Conservation (phyloP, 1,284 basidiomycete species). For the Ceratobasidium papillatum region DNA sequence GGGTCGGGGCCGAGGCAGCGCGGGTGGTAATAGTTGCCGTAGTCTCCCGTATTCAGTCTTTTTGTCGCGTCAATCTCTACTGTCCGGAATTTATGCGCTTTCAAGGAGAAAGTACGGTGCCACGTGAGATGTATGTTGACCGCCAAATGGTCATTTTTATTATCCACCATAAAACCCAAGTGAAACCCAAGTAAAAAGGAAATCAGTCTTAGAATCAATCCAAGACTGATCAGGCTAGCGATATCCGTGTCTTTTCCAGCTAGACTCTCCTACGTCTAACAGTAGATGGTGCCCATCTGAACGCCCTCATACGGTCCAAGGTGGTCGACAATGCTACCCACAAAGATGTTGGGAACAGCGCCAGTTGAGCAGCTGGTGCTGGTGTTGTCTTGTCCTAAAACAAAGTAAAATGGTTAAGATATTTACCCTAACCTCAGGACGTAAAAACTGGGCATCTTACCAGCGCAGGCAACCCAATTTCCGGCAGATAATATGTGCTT, state of each 20-base stretch:
- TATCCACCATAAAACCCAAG: conserved; percentile 22
- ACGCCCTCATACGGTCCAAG: conserved; percentile 40
- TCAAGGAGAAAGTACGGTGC: neutral
- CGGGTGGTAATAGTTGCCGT: conserved; percentile 15
- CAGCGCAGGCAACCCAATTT: conserved; percentile 61
- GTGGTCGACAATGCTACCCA: conserved; percentile 41
- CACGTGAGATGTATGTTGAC: neutral
- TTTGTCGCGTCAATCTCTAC: neutral
- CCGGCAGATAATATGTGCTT: conserved; percentile 62
- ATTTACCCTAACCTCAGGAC: too few species aligned
- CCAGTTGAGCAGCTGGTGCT: conserved; percentile 39
- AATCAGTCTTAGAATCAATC: neutral
- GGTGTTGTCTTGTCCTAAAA: conserved; percentile 43
- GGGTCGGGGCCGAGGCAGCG: conserved; percentile 54
- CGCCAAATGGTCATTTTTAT: neutral
- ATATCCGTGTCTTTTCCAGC: neutral
- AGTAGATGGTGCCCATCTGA: conserved; percentile 39
- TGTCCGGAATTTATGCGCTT: neutral
- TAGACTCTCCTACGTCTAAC: neutral
- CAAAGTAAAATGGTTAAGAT: neutral
- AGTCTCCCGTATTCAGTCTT: neutral
- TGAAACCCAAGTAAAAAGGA: too few species aligned
- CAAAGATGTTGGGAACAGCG: conserved; percentile 41
- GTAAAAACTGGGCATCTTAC: conserved; percentile 47
- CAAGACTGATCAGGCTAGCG: neutral